Percentiles rank a stretch among this genome's conserved stretches.
These are phyloP conservation scores for Calocybe gambosa DNA, from an alignment of 1,284 basidiomycete genomes.

Conservation along the genomic window DNA sequence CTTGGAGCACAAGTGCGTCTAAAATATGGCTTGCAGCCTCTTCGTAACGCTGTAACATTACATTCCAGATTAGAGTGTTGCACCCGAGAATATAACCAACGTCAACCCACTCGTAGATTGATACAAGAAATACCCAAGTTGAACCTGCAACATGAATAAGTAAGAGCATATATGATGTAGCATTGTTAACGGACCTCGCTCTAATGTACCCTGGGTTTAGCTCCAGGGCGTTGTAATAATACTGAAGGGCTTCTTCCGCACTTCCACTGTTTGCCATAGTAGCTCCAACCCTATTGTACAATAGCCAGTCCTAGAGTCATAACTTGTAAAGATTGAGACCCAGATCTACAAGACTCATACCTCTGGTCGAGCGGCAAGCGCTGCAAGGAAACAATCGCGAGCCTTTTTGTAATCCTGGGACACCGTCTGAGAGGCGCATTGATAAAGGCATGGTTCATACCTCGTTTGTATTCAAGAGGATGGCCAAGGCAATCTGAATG, in stretches of 20 bases:
- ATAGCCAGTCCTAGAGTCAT: constrained; percentile 74
- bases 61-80: not conserved
- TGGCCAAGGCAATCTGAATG: constrained; percentile 91
- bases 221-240: constrained; percentile 86
- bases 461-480: constrained; percentile 89
- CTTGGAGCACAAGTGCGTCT: constrained; percentile 82
- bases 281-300: constrained; percentile 95
- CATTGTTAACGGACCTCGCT: constrained; percentile 51
- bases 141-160: constrained; percentile 46
- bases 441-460: constrained; percentile 29
- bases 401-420: constrained; percentile 83
- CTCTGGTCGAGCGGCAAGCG: constrained; percentile 82
- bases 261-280: constrained; percentile 91
- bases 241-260: constrained; percentile 79
- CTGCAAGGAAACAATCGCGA: constrained; percentile 91
- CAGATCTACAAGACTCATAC: constrained; percentile 36
- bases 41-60: constrained; percentile 56
- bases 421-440: constrained; percentile 7
- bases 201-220: constrained; percentile 93
- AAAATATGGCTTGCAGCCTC: constrained; percentile 83
- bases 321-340: not conserved
- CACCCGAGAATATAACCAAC: not conserved
- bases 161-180: constrained; percentile 7
- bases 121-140: constrained; percentile 90
- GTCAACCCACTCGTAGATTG: constrained; percentile 64